Percentiles rank a stretch among this genome's conserved stretches.
phyloP scores from a whole-genome alignment of 2,329 filamentous ascomycete species.

The Stenocarpella maydis region DNA sequence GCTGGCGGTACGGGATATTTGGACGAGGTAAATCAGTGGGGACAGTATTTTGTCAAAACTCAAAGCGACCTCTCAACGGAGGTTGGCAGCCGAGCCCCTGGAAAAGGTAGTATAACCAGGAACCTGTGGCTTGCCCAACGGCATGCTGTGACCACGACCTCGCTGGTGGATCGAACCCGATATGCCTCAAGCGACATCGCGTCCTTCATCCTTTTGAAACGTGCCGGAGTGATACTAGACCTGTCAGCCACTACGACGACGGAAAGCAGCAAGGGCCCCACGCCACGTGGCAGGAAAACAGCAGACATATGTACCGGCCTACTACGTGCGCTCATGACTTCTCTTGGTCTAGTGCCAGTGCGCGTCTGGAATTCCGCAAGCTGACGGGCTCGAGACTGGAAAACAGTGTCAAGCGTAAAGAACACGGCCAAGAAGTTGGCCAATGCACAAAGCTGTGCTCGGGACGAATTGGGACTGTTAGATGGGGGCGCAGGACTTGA shows the following conservation, averaged over 20 bases:
- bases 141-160: conserved; percentile 15
- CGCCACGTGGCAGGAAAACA: conserved; percentile 15
- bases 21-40: not conserved
- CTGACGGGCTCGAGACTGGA: not conserved
- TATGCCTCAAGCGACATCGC: conserved; percentile 12
- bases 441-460: not conserved
- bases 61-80: not conserved
- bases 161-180: conserved; percentile 17
- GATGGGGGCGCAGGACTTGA: not conserved
- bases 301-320: not conserved
- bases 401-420: not conserved
- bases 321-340: not conserved
- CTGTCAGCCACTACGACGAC: not conserved
- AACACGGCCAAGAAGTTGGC: not conserved
- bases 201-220: conserved; percentile 20
- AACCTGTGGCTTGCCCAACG: conserved; percentile 18
- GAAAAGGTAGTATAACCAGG: conserved; percentile 3
- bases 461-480: not conserved
- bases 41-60: not conserved
- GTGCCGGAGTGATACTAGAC: conserved; percentile 17
- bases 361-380: not conserved
- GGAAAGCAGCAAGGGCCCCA: not conserved
- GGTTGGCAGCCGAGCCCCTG: conserved; percentile 12
- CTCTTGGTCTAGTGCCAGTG: not conserved
- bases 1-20: not conserved